Conservation (phyloP, 2,329 filamentous ascomycete species). For the Fonsecaea monophora region DNA sequence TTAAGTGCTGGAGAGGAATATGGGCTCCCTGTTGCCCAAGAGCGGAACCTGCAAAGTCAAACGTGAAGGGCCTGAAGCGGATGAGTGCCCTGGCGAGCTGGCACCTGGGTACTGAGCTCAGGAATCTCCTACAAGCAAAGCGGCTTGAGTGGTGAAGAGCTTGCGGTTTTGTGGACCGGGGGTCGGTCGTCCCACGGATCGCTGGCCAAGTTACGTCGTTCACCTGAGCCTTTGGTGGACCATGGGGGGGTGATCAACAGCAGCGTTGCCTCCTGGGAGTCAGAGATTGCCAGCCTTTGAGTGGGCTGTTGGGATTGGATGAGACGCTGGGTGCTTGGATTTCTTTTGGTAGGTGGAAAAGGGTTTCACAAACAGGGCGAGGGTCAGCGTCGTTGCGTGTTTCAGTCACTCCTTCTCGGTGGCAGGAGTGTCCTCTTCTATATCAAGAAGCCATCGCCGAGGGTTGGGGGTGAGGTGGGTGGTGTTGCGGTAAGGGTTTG, state of each 20-base stretch:
- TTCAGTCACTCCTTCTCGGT: constrained; percentile 9
- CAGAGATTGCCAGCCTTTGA: constrained; percentile 12
- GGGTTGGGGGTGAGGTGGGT: not conserved
- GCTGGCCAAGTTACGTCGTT: constrained; percentile 21
- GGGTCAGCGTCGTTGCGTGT: constrained; percentile 5
- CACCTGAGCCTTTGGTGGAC: constrained; percentile 12
- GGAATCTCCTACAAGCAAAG: not conserved
- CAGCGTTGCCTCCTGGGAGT: constrained; percentile 7
- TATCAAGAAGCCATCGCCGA: not conserved
- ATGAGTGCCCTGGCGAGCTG: not conserved
- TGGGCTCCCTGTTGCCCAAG: constrained; percentile 15
- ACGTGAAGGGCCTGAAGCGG: constrained; percentile 7
- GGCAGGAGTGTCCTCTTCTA: constrained; percentile 5
- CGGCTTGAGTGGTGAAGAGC: constrained; percentile 18
- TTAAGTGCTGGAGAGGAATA: constrained; percentile 17
- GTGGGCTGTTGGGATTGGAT: constrained; percentile 27
- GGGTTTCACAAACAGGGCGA: constrained; percentile 16
- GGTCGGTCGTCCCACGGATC: constrained; percentile 18
- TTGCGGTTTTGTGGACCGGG: constrained; percentile 2
- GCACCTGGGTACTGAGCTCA: not conserved
- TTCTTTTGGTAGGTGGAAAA: not conserved
- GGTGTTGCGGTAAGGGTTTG: not conserved
- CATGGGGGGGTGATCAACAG: constrained; percentile 24
- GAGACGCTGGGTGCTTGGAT: constrained; percentile 22
- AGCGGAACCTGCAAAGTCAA: constrained; percentile 10